Evolutionary conservation across 345 rosid genomes (phyloP).

Genomic region (Bruguiera gymnorhiza): DNA sequence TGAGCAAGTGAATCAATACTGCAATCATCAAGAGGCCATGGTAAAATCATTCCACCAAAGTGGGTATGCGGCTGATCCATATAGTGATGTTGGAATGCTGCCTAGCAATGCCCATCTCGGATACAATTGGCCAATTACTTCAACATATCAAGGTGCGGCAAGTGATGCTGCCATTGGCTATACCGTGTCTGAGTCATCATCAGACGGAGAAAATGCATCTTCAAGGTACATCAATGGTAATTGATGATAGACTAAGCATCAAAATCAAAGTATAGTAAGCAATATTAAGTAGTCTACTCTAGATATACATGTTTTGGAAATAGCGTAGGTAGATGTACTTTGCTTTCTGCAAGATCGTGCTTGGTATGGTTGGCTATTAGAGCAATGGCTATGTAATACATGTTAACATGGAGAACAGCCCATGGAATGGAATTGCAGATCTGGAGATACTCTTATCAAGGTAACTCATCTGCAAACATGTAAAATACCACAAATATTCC

Average conservation of each 20-base stretch:
- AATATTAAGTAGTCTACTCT: no score
- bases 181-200: slow-evolving; percentile 39
- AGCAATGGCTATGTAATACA: no score
- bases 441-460: no score
- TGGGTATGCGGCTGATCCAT: slow-evolving; percentile 19
- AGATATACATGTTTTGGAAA: no score
- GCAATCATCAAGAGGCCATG: slow-evolving; percentile 28
- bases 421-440: no score
- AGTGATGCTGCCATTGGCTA: slow-evolving; percentile 23
- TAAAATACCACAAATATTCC: no score
- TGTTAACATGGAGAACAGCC: no score
- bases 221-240: slow-evolving; percentile 28
- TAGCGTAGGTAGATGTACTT: no score
- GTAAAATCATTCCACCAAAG: slow-evolving; percentile 30
- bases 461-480: no score
- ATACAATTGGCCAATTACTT: slow-evolving; percentile 26
- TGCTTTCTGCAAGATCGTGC: no score
- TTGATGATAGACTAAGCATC: background rate
- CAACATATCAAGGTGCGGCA: slow-evolving; percentile 9
- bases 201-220: slow-evolving; percentile 39
- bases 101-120: slow-evolving; percentile 11
- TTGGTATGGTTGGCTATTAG: no score
- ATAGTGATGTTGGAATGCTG: slow-evolving; percentile 21
- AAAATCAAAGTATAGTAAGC: background rate
- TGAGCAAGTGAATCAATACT: slow-evolving; percentile 34